Base-by-base conservation (phyloP, 2,329 filamentous ascomycete genomes). In the Cercospora citrullina region DNA sequence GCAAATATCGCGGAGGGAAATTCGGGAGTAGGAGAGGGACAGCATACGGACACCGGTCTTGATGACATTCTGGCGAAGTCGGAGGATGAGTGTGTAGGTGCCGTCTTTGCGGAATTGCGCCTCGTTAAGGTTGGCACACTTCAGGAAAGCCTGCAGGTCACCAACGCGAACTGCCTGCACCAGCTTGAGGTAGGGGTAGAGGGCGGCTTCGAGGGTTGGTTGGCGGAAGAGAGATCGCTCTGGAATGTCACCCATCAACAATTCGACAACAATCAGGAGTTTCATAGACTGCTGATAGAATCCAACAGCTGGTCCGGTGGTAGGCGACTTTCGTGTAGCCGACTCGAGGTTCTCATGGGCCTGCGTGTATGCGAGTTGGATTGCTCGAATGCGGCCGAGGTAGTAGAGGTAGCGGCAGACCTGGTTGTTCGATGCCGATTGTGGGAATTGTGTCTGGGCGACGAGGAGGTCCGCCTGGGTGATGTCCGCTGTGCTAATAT, bases 11-110 rank as follows among this genome's bases (percentile, higher is more conserved):
- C 95, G 91, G 65, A 99, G 87, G 1, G 94, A 97, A 77, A 99
- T 99, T 71, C 94, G 92, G 68, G 94, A 97, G 84, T 99, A 99
- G 21, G 94, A 97, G 72, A 99, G 85, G 48, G 94, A 98, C 88
- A 99, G 96, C 93, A 98, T 97, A 74, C 95, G 93, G 72, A 99
- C 97, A 73, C 95, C 95, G 3, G 95, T 99, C 86, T 97, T 97
- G 88, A 99, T 98, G 77, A 99, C 95, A 78, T 99, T 99, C 82
- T 99, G 95, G 75, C 95, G 90, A 70, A 99, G 86, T 71, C 95
- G 94, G 71, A 98, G 87, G 75, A 98, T 96, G 67, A 99, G 86
- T 10, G 94, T 96, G 84, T 98, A 98, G 21, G 94, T 98, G 66
- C 92, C 92, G 79, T 99, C 95, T 73, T 91, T 90, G 77, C 93